phyloP scores from a whole-genome alignment of 2,329 filamentous ascomycete species.

The Aspergillus sp. region DNA sequence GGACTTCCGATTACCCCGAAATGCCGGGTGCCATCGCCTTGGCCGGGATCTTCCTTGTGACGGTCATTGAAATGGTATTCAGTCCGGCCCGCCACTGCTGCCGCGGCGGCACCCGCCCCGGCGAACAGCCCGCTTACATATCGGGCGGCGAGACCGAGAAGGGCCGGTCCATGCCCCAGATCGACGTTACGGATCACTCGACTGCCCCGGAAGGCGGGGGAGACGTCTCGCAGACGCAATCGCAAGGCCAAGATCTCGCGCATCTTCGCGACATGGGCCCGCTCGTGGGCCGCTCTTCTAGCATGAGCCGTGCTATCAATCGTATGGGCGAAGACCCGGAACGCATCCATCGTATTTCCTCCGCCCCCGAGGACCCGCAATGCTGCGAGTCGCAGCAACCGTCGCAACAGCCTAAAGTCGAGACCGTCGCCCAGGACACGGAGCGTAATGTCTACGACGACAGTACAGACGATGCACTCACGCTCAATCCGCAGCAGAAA shows the following conservation, averaged over 20 bases:
- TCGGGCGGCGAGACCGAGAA: background rate
- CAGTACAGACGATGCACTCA: constrained; percentile 7
- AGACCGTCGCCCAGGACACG: constrained; percentile 14
- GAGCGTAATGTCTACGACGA: constrained; percentile 10
- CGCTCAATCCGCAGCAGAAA: constrained; percentile 35
- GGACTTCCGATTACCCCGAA: constrained; percentile 47
- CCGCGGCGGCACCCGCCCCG: constrained; percentile 14
- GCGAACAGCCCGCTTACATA: background rate
- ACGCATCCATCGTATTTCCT: constrained; percentile 22
- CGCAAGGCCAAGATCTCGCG: constrained; percentile 12
- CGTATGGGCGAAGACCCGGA: constrained; percentile 26
- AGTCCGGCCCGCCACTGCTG: constrained; percentile 35
- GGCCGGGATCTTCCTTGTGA: constrained; percentile 45
- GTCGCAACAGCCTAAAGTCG: constrained; percentile 15
- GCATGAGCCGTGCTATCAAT: constrained; percentile 29
- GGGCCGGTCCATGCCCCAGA: background rate
- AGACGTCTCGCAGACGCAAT: background rate
- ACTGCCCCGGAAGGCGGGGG: background rate
- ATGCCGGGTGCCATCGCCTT: constrained; percentile 52
- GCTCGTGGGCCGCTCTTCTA: constrained; percentile 26
- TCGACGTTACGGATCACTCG: background rate
- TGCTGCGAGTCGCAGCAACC: background rate
- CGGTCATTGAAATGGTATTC: constrained; percentile 59
- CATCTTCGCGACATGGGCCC: constrained; percentile 29
- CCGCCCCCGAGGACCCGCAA: constrained; percentile 16